phyloP scores from a whole-genome alignment of 2,329 filamentous ascomycete species.

The Byssothecium circinans region DNA sequence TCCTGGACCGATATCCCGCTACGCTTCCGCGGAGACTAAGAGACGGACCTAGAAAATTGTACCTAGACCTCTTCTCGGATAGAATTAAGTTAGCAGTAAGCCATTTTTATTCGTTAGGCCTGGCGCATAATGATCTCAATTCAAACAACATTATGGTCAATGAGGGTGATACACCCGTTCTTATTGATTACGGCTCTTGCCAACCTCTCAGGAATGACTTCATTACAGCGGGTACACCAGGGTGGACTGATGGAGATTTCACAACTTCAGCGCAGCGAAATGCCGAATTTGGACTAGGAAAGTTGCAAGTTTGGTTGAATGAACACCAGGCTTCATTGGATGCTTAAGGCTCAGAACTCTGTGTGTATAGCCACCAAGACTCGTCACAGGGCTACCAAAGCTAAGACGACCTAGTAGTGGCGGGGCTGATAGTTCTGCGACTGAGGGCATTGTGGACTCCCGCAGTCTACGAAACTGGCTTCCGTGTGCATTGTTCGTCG shows the following conservation, averaged over 20 bases:
- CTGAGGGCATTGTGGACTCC: too few relatives aligned
- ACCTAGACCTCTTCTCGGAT: neutral
- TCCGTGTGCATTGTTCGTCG: too few relatives aligned
- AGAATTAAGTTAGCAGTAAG: constrained; percentile 1
- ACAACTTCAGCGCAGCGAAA: constrained; percentile 9
- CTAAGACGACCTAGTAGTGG: too few relatives aligned
- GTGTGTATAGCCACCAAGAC: too few relatives aligned
- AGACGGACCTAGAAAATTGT: neutral
- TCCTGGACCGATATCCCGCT: neutral
- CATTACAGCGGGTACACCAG: constrained; percentile 25
- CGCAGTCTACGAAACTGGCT: too few relatives aligned
- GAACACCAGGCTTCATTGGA: too few relatives aligned
- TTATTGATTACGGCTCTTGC: constrained; percentile 46
- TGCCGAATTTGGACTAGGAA: constrained; percentile 13
- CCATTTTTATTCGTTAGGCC: constrained; percentile 27
- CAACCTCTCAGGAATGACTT: constrained; percentile 29
- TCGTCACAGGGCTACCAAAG: too few relatives aligned
- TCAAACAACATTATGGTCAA: constrained; percentile 46
- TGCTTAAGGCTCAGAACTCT: too few relatives aligned
- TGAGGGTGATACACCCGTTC: constrained; percentile 40
- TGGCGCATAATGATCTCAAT: constrained; percentile 47
- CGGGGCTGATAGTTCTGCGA: too few relatives aligned
- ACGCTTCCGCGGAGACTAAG: neutral
- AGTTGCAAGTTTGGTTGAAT: too few relatives aligned
- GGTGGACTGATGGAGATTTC: constrained; percentile 30